These are phyloP conservation scores for Bertia moriformis DNA, from an alignment of 2,329 filamentous ascomycete species.

Conservation along the genomic window DNA sequence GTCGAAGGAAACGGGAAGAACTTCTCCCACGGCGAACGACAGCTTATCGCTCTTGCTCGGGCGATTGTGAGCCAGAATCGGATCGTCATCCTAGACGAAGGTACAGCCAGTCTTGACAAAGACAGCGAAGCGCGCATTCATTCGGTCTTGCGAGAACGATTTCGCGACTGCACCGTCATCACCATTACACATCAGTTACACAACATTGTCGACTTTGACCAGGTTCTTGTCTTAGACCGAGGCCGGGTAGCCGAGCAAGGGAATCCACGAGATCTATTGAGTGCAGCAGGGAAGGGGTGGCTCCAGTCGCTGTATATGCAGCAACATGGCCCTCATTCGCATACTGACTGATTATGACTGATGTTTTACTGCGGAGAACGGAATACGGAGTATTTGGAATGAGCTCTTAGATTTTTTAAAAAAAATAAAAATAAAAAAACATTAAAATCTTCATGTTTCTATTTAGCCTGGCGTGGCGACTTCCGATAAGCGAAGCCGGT, in stretches of 20 bases:
- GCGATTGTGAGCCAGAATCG: constrained; percentile 57
- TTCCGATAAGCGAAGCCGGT: no score
- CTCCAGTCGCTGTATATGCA: not conserved
- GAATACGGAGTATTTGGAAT: no score
- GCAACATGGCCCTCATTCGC: not conserved
- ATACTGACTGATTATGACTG: not conserved
- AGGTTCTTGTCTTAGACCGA: constrained; percentile 52
- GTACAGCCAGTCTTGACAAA: constrained; percentile 63
- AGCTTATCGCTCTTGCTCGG: constrained; percentile 58
- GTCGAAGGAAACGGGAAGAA: constrained; percentile 56
- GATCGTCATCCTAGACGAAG: constrained; percentile 65
- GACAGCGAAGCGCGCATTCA: constrained; percentile 62
- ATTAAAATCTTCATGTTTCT: no score
- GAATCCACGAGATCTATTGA: constrained; percentile 26
- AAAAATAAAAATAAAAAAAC: not conserved
- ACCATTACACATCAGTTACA: constrained; percentile 56
- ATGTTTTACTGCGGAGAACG: no score
- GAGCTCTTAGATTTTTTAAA: not conserved
- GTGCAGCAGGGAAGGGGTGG: not conserved
- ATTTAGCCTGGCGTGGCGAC: no score
- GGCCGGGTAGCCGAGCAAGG: constrained; percentile 50
- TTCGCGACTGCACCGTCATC: constrained; percentile 35
- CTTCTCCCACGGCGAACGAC: constrained; percentile 52
- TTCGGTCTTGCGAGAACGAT: constrained; percentile 45
- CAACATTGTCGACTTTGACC: constrained; percentile 59